Percentiles rank a stretch among this genome's conserved stretches.
These are phyloP conservation scores for Eucalyptus erythrocorys DNA, from an alignment of 345 rosid species.

Conservation along the genomic window DNA sequence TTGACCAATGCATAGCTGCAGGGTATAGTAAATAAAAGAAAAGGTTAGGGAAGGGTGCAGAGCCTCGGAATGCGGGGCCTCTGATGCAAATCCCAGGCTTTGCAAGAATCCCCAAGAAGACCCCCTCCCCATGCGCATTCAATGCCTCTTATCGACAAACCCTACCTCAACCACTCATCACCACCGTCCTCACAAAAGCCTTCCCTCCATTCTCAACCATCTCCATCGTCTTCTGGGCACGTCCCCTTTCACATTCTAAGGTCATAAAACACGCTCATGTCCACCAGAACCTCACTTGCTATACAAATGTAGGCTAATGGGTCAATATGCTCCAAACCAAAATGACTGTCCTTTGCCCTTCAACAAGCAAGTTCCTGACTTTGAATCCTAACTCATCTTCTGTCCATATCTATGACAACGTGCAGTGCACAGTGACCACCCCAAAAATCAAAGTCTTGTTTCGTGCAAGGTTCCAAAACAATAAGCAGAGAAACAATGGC, in stretches of 20 bases:
- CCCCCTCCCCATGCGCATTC: conserved; percentile 6
- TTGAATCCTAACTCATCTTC: neutral
- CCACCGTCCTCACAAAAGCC: neutral
- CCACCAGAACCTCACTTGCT: neutral
- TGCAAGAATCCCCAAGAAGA: neutral
- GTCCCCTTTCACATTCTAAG: neutral
- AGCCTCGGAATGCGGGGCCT: neutral
- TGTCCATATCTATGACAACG: neutral
- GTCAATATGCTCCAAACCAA: neutral
- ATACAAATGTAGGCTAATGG: neutral
- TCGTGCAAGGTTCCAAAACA: neutral
- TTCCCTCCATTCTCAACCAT: neutral
- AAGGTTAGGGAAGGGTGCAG: neutral
- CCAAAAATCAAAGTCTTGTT: neutral
- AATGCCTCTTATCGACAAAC: conserved; percentile 5
- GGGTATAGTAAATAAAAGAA: neutral
- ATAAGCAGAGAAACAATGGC: neutral
- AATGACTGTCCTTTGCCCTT: neutral
- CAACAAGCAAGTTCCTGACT: neutral
- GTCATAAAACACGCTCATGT: neutral
- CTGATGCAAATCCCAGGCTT: neutral
- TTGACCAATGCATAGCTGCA: neutral
- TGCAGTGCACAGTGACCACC: neutral
- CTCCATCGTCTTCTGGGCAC: neutral
- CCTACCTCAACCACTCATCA: neutral